Percentiles rank a stretch among this genome's conserved stretches.
phyloP scores from a whole-genome alignment of 768 basidiomycete genomes.

The Russula sp. region DNA sequence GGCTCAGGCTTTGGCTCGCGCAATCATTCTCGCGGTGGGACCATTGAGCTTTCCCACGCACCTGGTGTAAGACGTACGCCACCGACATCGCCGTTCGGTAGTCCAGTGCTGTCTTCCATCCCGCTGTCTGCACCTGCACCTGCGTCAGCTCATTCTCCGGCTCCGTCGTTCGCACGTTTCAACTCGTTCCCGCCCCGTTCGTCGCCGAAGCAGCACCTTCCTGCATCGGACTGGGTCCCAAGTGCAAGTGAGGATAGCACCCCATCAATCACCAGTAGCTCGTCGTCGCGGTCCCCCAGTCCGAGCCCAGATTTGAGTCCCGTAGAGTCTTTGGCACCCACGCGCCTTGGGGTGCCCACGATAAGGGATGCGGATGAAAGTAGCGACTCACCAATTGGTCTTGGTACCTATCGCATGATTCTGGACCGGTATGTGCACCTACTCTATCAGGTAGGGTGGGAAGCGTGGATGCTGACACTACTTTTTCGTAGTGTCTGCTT shows the following conservation, averaged over 20 bases:
- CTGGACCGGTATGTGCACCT: conserved; percentile 55
- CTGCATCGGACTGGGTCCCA: neutral
- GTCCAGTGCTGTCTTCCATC: conserved; percentile 1
- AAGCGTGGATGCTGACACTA: conserved; percentile 13
- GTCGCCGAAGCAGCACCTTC: neutral
- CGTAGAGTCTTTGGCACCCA: neutral
- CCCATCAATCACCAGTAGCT: conserved; percentile 18
- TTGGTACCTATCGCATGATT: conserved; percentile 49
- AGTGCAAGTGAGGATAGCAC: conserved; percentile 21
- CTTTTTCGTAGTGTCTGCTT: conserved; percentile 61
- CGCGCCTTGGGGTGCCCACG: neutral
- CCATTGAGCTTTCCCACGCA: conserved; percentile 3
- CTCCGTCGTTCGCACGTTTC: conserved; percentile 8
- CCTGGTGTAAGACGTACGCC: conserved; percentile 17
- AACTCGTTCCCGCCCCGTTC: conserved; percentile 23
- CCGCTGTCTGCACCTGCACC: neutral
- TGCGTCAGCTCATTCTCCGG: conserved; percentile 5
- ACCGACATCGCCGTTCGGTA: conserved; percentile 17
- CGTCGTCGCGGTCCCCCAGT: conserved; percentile 17
- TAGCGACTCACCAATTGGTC: conserved; percentile 6
- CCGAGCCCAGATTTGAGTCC: conserved; percentile 17
- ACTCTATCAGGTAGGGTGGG: neutral
- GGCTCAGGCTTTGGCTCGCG: conserved; percentile 8
- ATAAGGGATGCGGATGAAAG: neutral
- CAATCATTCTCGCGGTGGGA: conserved; percentile 19